Base-by-base conservation (phyloP, 2,329 filamentous ascomycete genomes). In the Clarireedia monteithiana region DNA sequence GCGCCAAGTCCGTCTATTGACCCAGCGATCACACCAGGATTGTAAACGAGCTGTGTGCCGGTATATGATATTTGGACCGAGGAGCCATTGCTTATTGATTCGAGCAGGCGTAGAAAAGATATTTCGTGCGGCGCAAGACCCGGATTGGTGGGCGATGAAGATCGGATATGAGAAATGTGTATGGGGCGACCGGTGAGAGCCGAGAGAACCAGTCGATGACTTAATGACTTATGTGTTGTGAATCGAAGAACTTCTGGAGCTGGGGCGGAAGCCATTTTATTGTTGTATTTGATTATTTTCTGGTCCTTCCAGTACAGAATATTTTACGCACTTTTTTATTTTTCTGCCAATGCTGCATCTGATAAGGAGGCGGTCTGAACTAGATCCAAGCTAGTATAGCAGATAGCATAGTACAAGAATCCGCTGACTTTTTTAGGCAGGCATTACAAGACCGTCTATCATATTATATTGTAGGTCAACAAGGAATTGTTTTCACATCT, bases 1-100 rank as follows among this genome's bases (percentile, higher is more conserved):
- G 88, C 85, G 65, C 89, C 89, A 50, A 85, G 80, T 4, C 58
- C 55, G 17, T 89, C 90, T 24, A 88, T 83, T 48, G 85, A 87
- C 59, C 94, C 94, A 0, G 90, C 94, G 66, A 99, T 95, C 42
- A 99, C 77, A 38, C 94, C 94, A 0, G 94, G 94, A 62, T 89
- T 87, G 74, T 95, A 99, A 39, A 91, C 86, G 55, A 99, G 82
- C 1, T 90, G 91, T 0, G 94, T 97, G 69, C 94, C 94, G 1
- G 91, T 96, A 74, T 95, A 94, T 10, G 91, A 96, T 64, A 99
- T 96, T 68, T 96, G 91, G 74, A 97, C 90, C 55, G 88, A 85
- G 57, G 88, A 89, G 73, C 94, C 94, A 77, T 99, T 99, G 68
- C 94, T 99, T 66, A 99, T 80, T 63, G 89, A 82, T 72, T 97